Percentiles rank a stretch among this genome's conserved stretches.
Conservation (phyloP, 208 protist species). For the Acanthamoeba lenticulata region DNA sequence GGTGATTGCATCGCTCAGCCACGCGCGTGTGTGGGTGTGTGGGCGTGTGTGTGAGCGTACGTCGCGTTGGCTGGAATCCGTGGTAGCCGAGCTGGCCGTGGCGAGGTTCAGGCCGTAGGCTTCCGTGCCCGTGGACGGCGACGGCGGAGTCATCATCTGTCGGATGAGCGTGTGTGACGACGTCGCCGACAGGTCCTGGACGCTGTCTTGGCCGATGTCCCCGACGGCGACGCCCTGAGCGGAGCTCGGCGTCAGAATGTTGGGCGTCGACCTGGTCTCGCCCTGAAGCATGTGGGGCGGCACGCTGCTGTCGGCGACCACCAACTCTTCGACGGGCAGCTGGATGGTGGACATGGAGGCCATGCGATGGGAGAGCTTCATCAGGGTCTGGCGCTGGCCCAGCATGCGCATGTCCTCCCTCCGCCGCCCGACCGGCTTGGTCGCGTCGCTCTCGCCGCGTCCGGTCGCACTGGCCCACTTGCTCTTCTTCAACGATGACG, state of each 20-base stretch:
- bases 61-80: background rate
- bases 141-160: no score
- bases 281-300: background rate
- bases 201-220: background rate
- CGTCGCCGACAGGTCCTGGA: background rate
- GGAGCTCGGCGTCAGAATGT: background rate
- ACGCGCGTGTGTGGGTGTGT: background rate
- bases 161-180: background rate
- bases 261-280: background rate
- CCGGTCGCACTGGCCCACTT: no score
- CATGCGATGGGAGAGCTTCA: conserved; percentile 43
- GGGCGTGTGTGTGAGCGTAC: background rate
- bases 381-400: conserved; percentile 16
- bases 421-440: background rate
- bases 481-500: background rate
- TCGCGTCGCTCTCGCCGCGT: background rate
- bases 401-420: conserved; percentile 36
- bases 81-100: background rate
- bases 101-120: background rate
- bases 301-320: background rate
- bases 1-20: background rate
- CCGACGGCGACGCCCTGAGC: background rate
- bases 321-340: background rate
- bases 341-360: background rate
- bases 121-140: background rate